Percentiles rank a stretch among this genome's conserved stretches.
These are phyloP conservation scores for Phialophora verrucosa DNA, from an alignment of 2,329 filamentous ascomycete genomes.

Conservation along the genomic window DNA sequence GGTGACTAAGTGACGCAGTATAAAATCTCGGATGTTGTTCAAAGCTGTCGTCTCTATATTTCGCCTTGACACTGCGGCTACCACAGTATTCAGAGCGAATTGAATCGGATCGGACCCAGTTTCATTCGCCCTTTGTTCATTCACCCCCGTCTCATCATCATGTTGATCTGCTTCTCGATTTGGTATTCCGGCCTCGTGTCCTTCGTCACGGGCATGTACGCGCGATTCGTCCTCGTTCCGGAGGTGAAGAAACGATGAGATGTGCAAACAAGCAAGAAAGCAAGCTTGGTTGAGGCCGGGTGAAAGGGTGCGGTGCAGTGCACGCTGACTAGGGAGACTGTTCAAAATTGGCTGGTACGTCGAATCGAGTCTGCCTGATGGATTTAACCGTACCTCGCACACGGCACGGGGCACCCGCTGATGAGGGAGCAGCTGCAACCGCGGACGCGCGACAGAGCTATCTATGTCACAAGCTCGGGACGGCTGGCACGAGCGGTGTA, in stretches of 20 bases:
- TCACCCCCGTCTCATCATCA: background rate
- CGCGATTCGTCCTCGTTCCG: constrained; percentile 2
- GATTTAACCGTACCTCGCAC: no score
- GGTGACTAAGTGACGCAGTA: no score
- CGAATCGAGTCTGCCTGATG: no score
- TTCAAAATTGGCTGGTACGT: background rate
- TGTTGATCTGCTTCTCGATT: constrained; percentile 13
- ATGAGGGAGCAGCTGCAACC: background rate
- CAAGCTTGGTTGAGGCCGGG: background rate
- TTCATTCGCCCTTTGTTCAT: background rate
- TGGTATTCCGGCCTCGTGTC: constrained; percentile 5
- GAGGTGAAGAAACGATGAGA: constrained; percentile 1
- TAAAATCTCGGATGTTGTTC: no score
- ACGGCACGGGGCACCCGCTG: background rate
- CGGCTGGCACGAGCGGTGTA: background rate
- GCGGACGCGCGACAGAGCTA: background rate
- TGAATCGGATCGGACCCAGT: background rate
- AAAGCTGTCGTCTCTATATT: no score
- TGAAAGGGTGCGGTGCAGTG: background rate
- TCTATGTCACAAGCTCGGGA: background rate
- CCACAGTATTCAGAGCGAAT: background rate
- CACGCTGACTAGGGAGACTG: background rate
- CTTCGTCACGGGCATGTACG: constrained; percentile 10
- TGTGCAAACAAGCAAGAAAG: background rate
- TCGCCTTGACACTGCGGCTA: background rate